Conservation (phyloP, 768 basidiomycete species). For the Russula earlei region DNA sequence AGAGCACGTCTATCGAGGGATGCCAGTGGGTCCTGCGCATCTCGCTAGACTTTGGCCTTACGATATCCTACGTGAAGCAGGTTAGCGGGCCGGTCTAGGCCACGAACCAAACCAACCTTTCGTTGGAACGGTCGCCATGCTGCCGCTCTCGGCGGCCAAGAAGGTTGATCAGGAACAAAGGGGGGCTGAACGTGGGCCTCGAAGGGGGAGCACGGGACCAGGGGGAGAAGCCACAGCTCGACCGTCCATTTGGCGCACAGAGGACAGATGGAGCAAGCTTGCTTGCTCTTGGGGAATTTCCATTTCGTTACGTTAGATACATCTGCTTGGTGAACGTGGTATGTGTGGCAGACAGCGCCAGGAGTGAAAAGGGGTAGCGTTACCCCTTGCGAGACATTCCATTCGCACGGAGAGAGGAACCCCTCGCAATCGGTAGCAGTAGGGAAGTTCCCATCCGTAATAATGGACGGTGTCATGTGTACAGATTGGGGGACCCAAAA, state of each 20-base stretch:
- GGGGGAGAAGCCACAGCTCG: neutral
- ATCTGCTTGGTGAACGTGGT: neutral
- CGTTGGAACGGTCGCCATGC: neutral
- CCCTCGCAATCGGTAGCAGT: neutral
- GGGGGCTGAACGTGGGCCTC: neutral
- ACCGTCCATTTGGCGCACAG: neutral
- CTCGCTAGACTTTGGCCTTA: no score
- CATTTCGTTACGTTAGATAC: neutral
- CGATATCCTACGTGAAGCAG: no score
- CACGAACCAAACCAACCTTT: neutral
- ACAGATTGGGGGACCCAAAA: neutral
- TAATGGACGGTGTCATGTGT: constrained; percentile 10
- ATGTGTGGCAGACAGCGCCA: neutral
- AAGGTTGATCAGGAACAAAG: constrained; percentile 1
- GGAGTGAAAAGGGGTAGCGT: neutral
- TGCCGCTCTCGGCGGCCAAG: neutral
- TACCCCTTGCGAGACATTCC: neutral
- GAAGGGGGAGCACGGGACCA: neutral
- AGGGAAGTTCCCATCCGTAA: constrained; percentile 3
- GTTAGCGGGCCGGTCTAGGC: no score
- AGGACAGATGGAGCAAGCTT: constrained; percentile 9
- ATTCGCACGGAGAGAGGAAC: constrained; percentile 4
- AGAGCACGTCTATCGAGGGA: neutral
- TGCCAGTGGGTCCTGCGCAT: no score
- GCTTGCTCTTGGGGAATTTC: neutral